Percentiles rank a stretch among this genome's conserved stretches.
These are phyloP conservation scores for Nigrograna mackinnonii DNA, from an alignment of 2,329 filamentous ascomycete species.

Conservation along the genomic window DNA sequence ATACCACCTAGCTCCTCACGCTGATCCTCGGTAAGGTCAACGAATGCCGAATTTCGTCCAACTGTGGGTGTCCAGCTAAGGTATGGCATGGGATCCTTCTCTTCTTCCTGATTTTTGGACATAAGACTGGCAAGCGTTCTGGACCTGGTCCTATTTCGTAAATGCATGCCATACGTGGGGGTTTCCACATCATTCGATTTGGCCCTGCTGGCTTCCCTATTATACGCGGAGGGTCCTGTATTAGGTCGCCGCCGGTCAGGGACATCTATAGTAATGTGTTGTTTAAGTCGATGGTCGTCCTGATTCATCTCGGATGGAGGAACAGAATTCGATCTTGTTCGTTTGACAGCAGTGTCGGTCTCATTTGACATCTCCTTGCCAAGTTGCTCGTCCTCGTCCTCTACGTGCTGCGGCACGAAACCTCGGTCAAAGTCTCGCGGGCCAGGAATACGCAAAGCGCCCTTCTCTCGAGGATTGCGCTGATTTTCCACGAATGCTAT, in stretches of 20 bases:
- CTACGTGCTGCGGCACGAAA: slow-evolving; percentile 66
- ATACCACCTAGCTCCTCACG: slow-evolving; percentile 95
- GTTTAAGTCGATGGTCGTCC: slow-evolving; percentile 46
- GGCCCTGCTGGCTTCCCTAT: slow-evolving; percentile 8
- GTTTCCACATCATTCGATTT: slow-evolving; percentile 12
- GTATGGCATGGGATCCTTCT: slow-evolving; percentile 72
- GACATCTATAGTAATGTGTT: slow-evolving; percentile 70
- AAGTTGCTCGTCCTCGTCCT: slow-evolving; percentile 30
- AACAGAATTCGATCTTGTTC: slow-evolving; percentile 27
- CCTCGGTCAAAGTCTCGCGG: slow-evolving; percentile 89
- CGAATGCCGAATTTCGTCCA: slow-evolving; percentile 89
- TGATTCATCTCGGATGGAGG: slow-evolving; percentile 32
- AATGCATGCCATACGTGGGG: slow-evolving; percentile 19
- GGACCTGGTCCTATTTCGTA: slow-evolving; percentile 39
- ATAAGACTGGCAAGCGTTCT: slow-evolving; percentile 64
- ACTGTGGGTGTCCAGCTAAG: slow-evolving; percentile 93
- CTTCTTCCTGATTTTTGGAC: slow-evolving; percentile 55
- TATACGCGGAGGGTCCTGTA: slow-evolving; percentile 38
- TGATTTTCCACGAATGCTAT: slow-evolving; percentile 89
- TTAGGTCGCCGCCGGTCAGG: slow-evolving; percentile 46
- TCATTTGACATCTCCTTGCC: slow-evolving; percentile 26
- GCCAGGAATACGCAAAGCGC: slow-evolving; percentile 84
- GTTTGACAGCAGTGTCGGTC: slow-evolving; percentile 8
- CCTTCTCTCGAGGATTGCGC: slow-evolving; percentile 70
- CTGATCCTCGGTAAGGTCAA: slow-evolving; percentile 86